phyloP scores from a whole-genome alignment of 805 yeast species.

The Priceomyces carsonii region DNA sequence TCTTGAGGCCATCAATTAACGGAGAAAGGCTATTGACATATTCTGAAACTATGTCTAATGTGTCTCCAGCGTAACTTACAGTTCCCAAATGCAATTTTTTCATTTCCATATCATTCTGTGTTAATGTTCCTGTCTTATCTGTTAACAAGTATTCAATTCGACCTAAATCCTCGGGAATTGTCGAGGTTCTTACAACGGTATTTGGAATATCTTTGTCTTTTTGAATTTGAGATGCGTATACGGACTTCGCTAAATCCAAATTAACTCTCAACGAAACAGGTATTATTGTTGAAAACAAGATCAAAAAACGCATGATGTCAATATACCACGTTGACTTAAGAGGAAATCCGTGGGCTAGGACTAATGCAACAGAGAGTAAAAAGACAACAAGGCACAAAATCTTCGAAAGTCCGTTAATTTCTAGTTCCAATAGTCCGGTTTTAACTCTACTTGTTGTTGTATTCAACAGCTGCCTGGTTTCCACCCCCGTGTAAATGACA shows the following conservation, averaged over 20 bases:
- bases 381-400: conserved; percentile 87
- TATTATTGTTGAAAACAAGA: conserved; percentile 89
- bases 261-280: conserved; percentile 96
- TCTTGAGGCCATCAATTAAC: conserved; percentile 36
- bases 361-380: conserved; percentile 70
- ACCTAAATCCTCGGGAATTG: conserved; percentile 97
- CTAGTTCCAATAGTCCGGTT: conserved; percentile 85
- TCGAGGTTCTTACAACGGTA: conserved; percentile 93
- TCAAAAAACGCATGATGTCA: conserved; percentile 86
- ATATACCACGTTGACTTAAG: conserved; percentile 73
- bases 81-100: conserved; percentile 90
- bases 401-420: conserved; percentile 85
- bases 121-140: conserved; percentile 96
- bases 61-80: conserved; percentile 88
- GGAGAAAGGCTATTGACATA: conserved; percentile 46
- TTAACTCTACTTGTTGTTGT: conserved; percentile 86
- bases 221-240: conserved; percentile 93
- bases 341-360: conserved; percentile 75
- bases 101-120: conserved; percentile 97
- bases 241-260: conserved; percentile 91
- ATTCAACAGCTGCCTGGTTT: conserved; percentile 94
- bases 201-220: conserved; percentile 79
- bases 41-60: conserved; percentile 83
- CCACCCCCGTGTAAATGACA: conserved; percentile 85
- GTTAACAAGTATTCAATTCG: conserved; percentile 88